These are phyloP conservation scores for Solanum ossicruentum DNA, from an alignment of 257 asterid genomes.

Conservation along the genomic window DNA sequence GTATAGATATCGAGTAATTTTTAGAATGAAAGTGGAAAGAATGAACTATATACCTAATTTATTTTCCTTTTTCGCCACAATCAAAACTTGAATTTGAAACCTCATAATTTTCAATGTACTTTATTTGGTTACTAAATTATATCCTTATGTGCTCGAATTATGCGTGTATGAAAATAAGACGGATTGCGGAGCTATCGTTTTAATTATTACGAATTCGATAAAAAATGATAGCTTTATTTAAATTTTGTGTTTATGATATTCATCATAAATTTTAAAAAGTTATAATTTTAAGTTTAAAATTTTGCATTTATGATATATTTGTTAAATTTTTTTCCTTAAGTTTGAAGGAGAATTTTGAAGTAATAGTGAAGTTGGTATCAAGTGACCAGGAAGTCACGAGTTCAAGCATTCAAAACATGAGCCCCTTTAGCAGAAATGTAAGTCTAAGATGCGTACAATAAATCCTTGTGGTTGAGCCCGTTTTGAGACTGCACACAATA, in stretches of 20 bases:
- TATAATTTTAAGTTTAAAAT: neutral
- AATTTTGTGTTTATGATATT: neutral
- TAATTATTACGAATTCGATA: neutral
- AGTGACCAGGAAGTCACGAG: too few relatives aligned
- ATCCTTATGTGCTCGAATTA: neutral
- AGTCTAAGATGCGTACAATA: too few relatives aligned
- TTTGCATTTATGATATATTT: too few relatives aligned
- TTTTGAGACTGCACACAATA: too few relatives aligned
- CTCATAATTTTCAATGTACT: accelerated
- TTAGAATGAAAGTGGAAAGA: neutral
- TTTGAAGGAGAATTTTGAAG: too few relatives aligned
- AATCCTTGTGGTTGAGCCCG: too few relatives aligned
- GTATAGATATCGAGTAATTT: neutral
- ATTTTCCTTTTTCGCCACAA: neutral
- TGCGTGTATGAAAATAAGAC: accelerated
- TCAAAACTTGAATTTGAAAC: neutral
- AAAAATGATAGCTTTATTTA: neutral
- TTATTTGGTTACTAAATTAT: neutral
- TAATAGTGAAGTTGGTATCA: too few relatives aligned
- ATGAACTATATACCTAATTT: neutral
- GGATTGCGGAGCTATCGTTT: neutral
- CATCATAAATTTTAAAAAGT: neutral
- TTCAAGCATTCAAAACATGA: too few relatives aligned
- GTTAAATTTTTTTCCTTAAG: too few relatives aligned
- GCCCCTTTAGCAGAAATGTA: too few relatives aligned